phyloP scores from a whole-genome alignment of 768 basidiomycete genomes.

The Lactarius vividus region DNA sequence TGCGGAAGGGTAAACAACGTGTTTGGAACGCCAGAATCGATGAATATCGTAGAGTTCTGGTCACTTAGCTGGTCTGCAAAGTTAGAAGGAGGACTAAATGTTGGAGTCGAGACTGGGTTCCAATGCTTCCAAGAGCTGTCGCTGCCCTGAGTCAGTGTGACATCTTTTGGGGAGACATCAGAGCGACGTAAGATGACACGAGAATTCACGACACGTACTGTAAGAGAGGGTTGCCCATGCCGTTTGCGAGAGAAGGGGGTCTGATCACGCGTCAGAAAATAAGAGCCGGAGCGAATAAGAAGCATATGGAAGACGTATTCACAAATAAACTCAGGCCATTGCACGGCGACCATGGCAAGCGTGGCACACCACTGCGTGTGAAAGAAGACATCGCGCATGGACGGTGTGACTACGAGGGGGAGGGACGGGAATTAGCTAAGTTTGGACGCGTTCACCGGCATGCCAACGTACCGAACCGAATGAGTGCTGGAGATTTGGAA shows the following conservation, averaged over 20 bases:
- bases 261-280: constrained; percentile 39
- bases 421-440: constrained; percentile 28
- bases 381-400: constrained; percentile 86
- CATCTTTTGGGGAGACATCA: constrained; percentile 46
- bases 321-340: constrained; percentile 95
- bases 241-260: constrained; percentile 85
- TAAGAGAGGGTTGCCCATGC: constrained; percentile 84
- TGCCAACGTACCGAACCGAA: constrained; percentile 75
- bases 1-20: constrained; percentile 67
- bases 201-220: constrained; percentile 44
- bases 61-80: constrained; percentile 76
- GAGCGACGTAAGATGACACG: neutral
- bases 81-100: constrained; percentile 62
- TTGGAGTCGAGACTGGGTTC: constrained; percentile 58
- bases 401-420: constrained; percentile 71
- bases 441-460: neutral
- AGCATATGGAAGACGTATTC: constrained; percentile 31
- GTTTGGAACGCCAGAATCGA: constrained; percentile 67
- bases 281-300: neutral
- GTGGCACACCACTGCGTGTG: constrained; percentile 92
- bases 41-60: constrained; percentile 68
- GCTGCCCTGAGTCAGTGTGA: constrained; percentile 57
- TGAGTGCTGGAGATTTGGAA: constrained; percentile 77
- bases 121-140: constrained; percentile 51
- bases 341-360: constrained; percentile 89